Percentiles rank a stretch among this genome's conserved stretches.
Conservation (phyloP, 192 early-diverging fungal species). For the Gaertneriomyces sp. region DNA sequence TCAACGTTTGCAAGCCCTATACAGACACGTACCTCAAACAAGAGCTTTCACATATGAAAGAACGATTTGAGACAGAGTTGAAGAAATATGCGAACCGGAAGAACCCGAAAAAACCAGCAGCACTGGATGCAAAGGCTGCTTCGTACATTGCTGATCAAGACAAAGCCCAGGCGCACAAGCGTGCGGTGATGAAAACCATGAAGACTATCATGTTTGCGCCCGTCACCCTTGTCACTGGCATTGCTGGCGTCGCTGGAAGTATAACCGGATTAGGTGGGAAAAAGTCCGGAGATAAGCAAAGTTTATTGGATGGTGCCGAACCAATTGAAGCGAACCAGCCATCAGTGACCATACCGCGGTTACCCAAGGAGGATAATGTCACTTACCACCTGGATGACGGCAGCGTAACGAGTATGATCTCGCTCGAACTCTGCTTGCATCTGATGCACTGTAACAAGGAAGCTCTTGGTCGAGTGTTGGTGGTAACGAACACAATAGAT, state of each 20-base stretch:
- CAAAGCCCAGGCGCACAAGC: constrained; percentile 49
- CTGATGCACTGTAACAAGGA: constrained; percentile 90
- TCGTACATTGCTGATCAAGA: constrained; percentile 44
- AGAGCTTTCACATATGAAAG: constrained; percentile 61
- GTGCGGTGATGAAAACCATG: constrained; percentile 52
- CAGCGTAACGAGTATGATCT: constrained; percentile 60
- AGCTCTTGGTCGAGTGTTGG: constrained; percentile 44
- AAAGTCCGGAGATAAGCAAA: constrained; percentile 19
- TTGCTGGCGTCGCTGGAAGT: neutral
- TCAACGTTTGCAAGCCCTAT: constrained; percentile 61
- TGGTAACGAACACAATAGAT: constrained; percentile 44
- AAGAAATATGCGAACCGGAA: constrained; percentile 69
- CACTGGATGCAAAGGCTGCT: constrained; percentile 25
- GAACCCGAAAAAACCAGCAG: constrained; percentile 28
- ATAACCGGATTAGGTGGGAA: constrained; percentile 9
- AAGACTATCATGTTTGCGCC: constrained; percentile 56
- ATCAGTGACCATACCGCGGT: constrained; percentile 6
- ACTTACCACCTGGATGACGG: constrained; percentile 56
- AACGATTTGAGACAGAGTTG: constrained; percentile 56
- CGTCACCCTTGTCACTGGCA: constrained; percentile 40
- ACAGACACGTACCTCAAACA: constrained; percentile 63
- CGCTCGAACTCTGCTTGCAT: constrained; percentile 78
- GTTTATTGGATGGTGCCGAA: constrained; percentile 33
- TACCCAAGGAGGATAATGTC: constrained; percentile 43
- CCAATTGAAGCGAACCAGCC: neutral